phyloP scores from a whole-genome alignment of 2,329 filamentous ascomycete genomes.

The Tolypocladium ovalisporum region DNA sequence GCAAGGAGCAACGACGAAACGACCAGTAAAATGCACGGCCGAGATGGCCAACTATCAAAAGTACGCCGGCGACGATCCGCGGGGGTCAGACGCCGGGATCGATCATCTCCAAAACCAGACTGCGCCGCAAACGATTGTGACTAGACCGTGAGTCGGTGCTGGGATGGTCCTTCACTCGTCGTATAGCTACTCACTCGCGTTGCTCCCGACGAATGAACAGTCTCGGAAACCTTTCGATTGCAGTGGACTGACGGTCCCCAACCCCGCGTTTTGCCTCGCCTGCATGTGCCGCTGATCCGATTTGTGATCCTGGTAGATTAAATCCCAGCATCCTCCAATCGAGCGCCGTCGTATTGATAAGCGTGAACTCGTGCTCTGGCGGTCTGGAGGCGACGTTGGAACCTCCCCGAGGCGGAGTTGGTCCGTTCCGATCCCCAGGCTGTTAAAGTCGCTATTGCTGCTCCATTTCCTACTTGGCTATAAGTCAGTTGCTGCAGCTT shows the following conservation, averaged over 20 bases:
- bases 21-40: too few species aligned
- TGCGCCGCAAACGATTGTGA: background rate
- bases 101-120: background rate
- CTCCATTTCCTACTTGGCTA: background rate
- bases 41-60: background rate
- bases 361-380: background rate
- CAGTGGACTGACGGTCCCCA: background rate
- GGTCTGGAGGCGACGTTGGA: background rate
- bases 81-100: background rate
- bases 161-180: background rate
- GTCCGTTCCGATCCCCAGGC: too few species aligned
- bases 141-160: background rate
- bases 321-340: background rate
- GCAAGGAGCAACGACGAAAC: too few species aligned
- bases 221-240: background rate
- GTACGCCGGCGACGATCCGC: background rate
- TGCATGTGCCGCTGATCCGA: background rate
- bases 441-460: too few species aligned
- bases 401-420: background rate
- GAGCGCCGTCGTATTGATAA: background rate
- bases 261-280: background rate
- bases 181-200: background rate
- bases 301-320: background rate
- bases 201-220: background rate
- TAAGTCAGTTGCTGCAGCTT: background rate